phyloP scores from a whole-genome alignment of 805 yeast species.

The Candida nemodendra region DNA sequence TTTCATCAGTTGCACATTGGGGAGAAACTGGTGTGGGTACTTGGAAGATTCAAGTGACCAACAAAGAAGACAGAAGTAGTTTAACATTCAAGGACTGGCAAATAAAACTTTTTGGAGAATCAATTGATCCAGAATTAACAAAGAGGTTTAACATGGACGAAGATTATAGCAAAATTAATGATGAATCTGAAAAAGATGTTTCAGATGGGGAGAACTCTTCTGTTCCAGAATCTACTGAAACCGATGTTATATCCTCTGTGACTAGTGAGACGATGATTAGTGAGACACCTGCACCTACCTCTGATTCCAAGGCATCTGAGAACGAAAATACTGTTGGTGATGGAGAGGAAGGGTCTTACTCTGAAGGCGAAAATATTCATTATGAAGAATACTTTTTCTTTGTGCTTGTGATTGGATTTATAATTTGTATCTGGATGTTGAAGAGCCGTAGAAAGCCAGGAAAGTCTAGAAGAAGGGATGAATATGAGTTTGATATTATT shows the following conservation, averaged over 20 bases:
- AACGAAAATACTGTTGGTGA: constrained; percentile 19
- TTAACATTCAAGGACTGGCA: constrained; percentile 65
- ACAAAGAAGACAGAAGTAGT: constrained; percentile 37
- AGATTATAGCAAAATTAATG: constrained; percentile 43
- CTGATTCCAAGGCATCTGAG: constrained; percentile 2
- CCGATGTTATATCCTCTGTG: constrained; percentile 5
- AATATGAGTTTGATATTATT: constrained; percentile 75
- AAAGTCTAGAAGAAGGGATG: constrained; percentile 57
- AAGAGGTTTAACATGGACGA: constrained; percentile 50
- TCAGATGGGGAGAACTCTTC: constrained; percentile 14
- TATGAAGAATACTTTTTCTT: constrained; percentile 63
- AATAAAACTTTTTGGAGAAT: constrained; percentile 78
- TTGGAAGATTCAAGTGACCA: constrained; percentile 73
- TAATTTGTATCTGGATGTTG: constrained; percentile 42
- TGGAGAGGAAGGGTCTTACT: constrained; percentile 20
- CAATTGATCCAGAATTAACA: constrained; percentile 62
- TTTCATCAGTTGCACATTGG: constrained; percentile 99
- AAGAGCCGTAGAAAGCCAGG: constrained; percentile 38
- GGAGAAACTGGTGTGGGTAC: constrained; percentile 78
- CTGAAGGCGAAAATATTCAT: constrained; percentile 34
- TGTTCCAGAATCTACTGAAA: constrained; percentile 3
- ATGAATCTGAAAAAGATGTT: constrained; percentile 18
- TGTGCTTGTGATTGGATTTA: constrained; percentile 58
- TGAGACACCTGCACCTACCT: neutral
- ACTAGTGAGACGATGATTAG: constrained; percentile 9